These are phyloP conservation scores for Paradendryphiella salina DNA, from an alignment of 2,329 filamentous ascomycete species.

Conservation along the genomic window DNA sequence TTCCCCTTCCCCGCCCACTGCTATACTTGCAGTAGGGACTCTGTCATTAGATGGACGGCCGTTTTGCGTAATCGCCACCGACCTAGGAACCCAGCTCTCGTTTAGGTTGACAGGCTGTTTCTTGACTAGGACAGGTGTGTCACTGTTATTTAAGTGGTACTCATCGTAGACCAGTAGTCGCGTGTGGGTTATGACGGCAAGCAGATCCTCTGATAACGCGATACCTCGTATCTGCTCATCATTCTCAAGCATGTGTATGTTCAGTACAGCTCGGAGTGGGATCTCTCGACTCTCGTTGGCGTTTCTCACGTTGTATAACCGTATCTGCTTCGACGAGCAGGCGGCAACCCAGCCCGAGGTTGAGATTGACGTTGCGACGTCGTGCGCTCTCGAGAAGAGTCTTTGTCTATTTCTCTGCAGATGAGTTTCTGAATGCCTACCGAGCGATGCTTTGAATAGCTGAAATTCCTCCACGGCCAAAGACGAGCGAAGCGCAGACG, in stretches of 20 bases:
- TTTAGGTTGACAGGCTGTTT: conserved; percentile 16
- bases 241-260: conserved; percentile 1
- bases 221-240: conserved; percentile 22
- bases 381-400: conserved; percentile 4
- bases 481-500: conserved; percentile 7
- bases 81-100: conserved; percentile 21
- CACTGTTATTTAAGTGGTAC: conserved; percentile 10
- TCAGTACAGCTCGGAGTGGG: background rate
- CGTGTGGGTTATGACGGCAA: conserved; percentile 26
- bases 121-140: conserved; percentile 5
- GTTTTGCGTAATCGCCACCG: conserved; percentile 21
- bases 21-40: conserved; percentile 19
- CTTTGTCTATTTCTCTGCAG: conserved; percentile 10
- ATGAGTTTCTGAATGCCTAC: conserved; percentile 7
- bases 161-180: conserved; percentile 26
- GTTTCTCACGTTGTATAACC: conserved; percentile 18
- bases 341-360: conserved; percentile 21
- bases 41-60: conserved; percentile 2
- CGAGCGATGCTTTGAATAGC: conserved; percentile 13
- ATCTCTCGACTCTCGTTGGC: conserved; percentile 6
- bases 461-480: conserved; percentile 6
- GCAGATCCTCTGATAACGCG: conserved; percentile 26
- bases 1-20: conserved; percentile 26
- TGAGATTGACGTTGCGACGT: conserved; percentile 23
- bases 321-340: conserved; percentile 18